Conservation (phyloP, 306 rosid genomes). For the Prosopis cineraria region DNA sequence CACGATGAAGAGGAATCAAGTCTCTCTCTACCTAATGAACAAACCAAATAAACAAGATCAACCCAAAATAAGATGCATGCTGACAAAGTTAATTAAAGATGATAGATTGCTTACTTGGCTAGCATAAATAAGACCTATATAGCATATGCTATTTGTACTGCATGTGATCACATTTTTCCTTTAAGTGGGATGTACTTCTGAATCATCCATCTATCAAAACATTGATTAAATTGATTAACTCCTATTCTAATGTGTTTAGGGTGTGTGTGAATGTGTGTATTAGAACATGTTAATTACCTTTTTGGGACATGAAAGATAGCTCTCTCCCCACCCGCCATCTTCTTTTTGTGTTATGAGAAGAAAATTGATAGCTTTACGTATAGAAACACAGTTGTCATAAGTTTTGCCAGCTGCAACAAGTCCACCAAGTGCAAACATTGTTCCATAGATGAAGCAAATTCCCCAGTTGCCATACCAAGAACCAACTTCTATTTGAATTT, state of each 20-base stretch:
- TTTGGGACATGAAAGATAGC: slow-evolving; percentile 48
- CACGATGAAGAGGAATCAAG: slow-evolving; percentile 57
- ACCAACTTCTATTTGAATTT: neutral
- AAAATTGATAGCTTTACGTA: neutral
- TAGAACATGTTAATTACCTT: too few relatives aligned
- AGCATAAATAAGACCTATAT: slow-evolving; percentile 61
- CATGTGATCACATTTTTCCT: slow-evolving; percentile 54
- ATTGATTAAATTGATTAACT: too few relatives aligned
- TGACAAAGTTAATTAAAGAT: too few relatives aligned
- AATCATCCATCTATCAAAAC: too few relatives aligned
- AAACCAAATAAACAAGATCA: too few relatives aligned
- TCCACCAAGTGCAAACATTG: neutral
- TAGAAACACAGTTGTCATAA: neutral
- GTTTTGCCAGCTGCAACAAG: neutral
- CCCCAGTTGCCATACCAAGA: slow-evolving; percentile 11
- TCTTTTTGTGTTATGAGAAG: neutral
- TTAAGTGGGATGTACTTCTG: slow-evolving; percentile 55
- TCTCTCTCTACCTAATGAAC: too few relatives aligned
- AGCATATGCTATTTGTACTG: slow-evolving; percentile 67
- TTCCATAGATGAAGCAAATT: neutral
- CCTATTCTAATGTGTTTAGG: too few relatives aligned
- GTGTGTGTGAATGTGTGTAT: too few relatives aligned
- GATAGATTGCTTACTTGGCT: slow-evolving; percentile 56
- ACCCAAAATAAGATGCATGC: too few relatives aligned
- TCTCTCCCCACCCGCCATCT: slow-evolving; percentile 10